Evolutionary conservation across 768 basidiomycete genomes (phyloP).

Genomic region (Boletellus ananas): DNA sequence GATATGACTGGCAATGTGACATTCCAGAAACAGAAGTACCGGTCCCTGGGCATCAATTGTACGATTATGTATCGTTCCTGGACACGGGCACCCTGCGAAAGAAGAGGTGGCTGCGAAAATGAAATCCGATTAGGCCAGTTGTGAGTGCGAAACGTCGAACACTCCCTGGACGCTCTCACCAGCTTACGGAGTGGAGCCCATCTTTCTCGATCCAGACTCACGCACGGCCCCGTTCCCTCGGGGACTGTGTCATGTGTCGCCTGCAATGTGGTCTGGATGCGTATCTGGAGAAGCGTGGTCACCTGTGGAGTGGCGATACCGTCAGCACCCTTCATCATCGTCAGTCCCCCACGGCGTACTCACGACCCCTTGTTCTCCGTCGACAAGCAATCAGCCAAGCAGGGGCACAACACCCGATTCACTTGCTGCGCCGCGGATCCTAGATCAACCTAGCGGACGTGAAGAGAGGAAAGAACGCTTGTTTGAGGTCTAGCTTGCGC

Average conservation of each 20-base stretch:
- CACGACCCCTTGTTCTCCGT: slow-evolving; percentile 6
- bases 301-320: slow-evolving; percentile 15
- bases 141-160: neutral
- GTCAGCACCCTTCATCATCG: neutral
- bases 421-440: neutral
- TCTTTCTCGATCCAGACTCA: neutral
- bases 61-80: slow-evolving; percentile 13
- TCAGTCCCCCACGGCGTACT: neutral
- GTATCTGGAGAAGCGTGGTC: neutral
- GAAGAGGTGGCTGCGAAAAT: neutral
- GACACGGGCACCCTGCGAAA: slow-evolving; percentile 11
- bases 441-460: slow-evolving; percentile 2
- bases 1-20: slow-evolving; percentile 11
- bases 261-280: neutral
- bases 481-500: neutral
- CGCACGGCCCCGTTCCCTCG: neutral
- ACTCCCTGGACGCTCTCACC: slow-evolving; percentile 4
- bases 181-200: neutral
- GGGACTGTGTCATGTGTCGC: neutral
- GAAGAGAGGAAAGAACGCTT: neutral
- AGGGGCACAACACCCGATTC: neutral
- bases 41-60: neutral
- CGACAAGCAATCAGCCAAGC: slow-evolving; percentile 5
- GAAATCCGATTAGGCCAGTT: slow-evolving; percentile 1
- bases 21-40: slow-evolving; percentile 11